Evolutionary conservation across 148 eudicot species (phyloP).

Genomic region (Vaccinium vitisidaea): DNA sequence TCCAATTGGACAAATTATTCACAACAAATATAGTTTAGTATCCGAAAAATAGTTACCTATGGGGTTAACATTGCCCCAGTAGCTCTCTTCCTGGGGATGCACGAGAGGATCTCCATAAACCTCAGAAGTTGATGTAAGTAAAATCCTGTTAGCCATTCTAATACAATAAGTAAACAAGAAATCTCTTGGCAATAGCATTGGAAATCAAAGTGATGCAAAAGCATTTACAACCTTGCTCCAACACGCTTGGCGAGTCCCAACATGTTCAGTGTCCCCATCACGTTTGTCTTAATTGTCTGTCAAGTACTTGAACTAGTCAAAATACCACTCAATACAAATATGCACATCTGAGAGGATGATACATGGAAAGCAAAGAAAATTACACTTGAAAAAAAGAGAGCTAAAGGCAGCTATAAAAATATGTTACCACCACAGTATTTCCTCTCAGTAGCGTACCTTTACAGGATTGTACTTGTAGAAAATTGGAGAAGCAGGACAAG

Average conservation of each 20-base stretch:
- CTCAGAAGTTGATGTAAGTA: conserved; percentile 93
- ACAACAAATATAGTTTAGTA: background rate
- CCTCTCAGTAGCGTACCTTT: conserved; percentile 43
- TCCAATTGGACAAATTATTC: background rate
- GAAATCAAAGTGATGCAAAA: background rate
- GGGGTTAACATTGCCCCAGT: conserved; percentile 99
- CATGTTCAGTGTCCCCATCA: conserved; percentile 97
- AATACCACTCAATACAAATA: background rate
- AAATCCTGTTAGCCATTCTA: conserved; percentile 50
- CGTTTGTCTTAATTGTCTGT: conserved; percentile 98
- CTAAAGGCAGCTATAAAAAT: background rate
- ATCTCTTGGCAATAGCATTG: background rate
- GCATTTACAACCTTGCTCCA: conserved; percentile 71
- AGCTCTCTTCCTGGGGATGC: conserved; percentile 89
- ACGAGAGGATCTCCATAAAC: conserved; percentile 98
- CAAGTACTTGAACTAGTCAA: conserved; percentile 10
- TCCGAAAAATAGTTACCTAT: conserved; percentile 47
- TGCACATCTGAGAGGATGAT: background rate
- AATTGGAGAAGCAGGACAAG: conserved; percentile 97
- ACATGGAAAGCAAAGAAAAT: background rate
- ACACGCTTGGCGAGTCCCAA: conserved; percentile 98
- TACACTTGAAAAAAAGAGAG: background rate
- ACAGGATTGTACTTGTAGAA: conserved; percentile 98
- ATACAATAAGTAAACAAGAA: background rate
- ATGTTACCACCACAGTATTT: background rate